Base-by-base conservation (phyloP, 2,329 filamentous ascomycete genomes). In the Dactylellina leptospora region DNA sequence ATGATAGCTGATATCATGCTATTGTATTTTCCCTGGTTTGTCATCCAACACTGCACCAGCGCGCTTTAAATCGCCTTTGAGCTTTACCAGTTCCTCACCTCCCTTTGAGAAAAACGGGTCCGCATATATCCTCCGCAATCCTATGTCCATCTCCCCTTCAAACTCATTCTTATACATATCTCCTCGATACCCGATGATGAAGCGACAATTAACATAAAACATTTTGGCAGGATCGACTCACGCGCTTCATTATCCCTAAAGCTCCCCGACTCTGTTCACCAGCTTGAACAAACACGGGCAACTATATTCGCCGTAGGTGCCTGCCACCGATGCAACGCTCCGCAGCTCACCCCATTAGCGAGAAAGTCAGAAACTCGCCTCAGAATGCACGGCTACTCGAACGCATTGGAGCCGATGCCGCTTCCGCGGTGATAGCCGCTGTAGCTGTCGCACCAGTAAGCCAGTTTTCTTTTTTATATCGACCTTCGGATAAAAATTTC, bases 361-460 rank as follows among this genome's bases (percentile, higher is more conserved):
- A 53, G 18, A 42, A 20, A 71, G 48, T 38, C 4, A 55, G 50
- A 38, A 22, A 51, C 9, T 51, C 44, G 25, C 58, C 58, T 4
- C 42, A 23, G 38, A 48, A 63, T 54, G 59, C 68, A 27, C 68
- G 60, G 48, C 44, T 74, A 11, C 13, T 74, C 10, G 75, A 76
- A 69, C 74, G 76, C 25, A 11, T 77, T 47, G 63, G 44, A 3
- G 74, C 74, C 1, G 76, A 77, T 72, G 22, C 64, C 4, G 44
- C 54, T 16, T 72, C 75, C 22, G 76, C 76, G 40, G 58, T 63
- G 9, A 48, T 62, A 13, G 76, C 76, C 23, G 76, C 76, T 8
- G 27, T 75, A 28, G 62, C 71, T 8, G 69, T 77, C 50, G 72
- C 76, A 20, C 76, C 76, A 36, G 69, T 73, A 61, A 2, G 56